A percentile compares a stretch with the other conserved stretches of the same genome.
These are phyloP conservation scores for Fusarium sp. DNA, from an alignment of 2,329 filamentous ascomycete genomes.

Conservation along the genomic window DNA sequence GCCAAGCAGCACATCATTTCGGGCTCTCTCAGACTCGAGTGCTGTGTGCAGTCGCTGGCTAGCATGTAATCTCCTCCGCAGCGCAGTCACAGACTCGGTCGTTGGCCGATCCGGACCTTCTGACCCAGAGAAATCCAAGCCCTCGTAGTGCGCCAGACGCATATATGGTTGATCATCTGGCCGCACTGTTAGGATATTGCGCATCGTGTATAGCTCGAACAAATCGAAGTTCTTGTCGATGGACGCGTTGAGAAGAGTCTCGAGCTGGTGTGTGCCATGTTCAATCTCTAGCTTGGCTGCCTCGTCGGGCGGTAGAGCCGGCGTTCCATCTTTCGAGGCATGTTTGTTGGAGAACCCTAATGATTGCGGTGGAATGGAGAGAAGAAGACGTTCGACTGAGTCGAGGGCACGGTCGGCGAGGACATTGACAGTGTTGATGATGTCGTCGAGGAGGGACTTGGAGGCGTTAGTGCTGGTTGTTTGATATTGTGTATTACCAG, in stretches of 20 bases:
- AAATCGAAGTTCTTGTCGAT: slow-evolving; percentile 89
- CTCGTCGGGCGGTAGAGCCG: slow-evolving; percentile 53
- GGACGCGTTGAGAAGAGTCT: slow-evolving; percentile 81
- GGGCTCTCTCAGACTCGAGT: slow-evolving; percentile 74
- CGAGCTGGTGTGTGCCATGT: slow-evolving; percentile 84
- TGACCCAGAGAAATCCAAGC: slow-evolving; percentile 56
- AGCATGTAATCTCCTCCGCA: slow-evolving; percentile 79
- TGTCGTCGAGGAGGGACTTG: slow-evolving; percentile 93
- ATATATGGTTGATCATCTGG: slow-evolving; percentile 82
- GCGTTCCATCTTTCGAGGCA: slow-evolving; percentile 48
- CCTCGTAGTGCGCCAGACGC: slow-evolving; percentile 85
- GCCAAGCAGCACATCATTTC: slow-evolving; percentile 76
- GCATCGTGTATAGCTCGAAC: slow-evolving; percentile 88
- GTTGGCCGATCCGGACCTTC: slow-evolving; percentile 57
- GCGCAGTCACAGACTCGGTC: slow-evolving; percentile 73
- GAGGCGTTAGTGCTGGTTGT: neutral
- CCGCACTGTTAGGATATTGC: slow-evolving; percentile 79
- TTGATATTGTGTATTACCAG: neutral
- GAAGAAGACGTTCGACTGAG: slow-evolving; percentile 84
- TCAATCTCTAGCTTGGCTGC: slow-evolving; percentile 76
- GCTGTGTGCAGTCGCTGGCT: slow-evolving; percentile 79
- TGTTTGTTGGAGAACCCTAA: slow-evolving; percentile 78
- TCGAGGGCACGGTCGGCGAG: slow-evolving; percentile 90
- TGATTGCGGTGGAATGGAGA: slow-evolving; percentile 75
- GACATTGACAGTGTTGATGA: slow-evolving; percentile 96